These are phyloP conservation scores for Nothophytophthora sp. DNA, from an alignment of 352 stramenopile genomes.

Conservation along the genomic window DNA sequence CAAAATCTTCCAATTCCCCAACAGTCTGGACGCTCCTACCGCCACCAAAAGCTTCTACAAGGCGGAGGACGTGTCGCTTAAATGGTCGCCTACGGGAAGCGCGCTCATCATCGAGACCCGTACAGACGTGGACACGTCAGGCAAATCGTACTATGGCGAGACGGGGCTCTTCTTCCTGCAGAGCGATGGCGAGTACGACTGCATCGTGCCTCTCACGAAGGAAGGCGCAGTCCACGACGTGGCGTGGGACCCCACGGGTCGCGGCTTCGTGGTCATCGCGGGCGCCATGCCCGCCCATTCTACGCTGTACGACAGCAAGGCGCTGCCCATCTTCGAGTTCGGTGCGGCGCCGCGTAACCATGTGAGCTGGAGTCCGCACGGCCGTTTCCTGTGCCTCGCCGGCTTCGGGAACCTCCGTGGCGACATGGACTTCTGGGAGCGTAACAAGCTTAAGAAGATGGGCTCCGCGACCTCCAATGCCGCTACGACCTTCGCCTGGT, in stretches of 20 bases:
- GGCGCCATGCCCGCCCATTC: slow-evolving; percentile 94
- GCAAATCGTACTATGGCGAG: slow-evolving; percentile 98
- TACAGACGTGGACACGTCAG: slow-evolving; percentile 92
- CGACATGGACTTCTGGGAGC: slow-evolving; percentile 96
- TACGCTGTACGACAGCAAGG: slow-evolving; percentile 96
- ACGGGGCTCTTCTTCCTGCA: slow-evolving; percentile 96
- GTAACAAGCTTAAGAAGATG: slow-evolving; percentile 97
- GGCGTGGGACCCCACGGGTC: slow-evolving; percentile 92
- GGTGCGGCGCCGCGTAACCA: slow-evolving; percentile 96
- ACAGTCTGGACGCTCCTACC: slow-evolving; percentile 53
- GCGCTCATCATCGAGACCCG: slow-evolving; percentile 91
- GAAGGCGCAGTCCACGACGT: slow-evolving; percentile 94
- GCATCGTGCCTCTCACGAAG: slow-evolving; percentile 90
- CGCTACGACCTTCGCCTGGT: slow-evolving; percentile 90
- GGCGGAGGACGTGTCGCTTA: slow-evolving; percentile 88
- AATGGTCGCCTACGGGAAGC: slow-evolving; percentile 88
- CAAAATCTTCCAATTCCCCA: slow-evolving; percentile 83
- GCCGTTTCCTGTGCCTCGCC: slow-evolving; percentile 94
- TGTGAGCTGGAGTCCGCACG: slow-evolving; percentile 95
- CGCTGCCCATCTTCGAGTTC: slow-evolving; percentile 95
- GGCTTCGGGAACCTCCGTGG: slow-evolving; percentile 98
- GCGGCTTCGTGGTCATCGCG: slow-evolving; percentile 94
- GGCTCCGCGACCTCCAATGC: slow-evolving; percentile 81
- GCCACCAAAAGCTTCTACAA: slow-evolving; percentile 92
- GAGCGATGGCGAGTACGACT: slow-evolving; percentile 91